Base-by-base conservation (phyloP, 306 rosid species). In the Acacia acuminata region DNA sequence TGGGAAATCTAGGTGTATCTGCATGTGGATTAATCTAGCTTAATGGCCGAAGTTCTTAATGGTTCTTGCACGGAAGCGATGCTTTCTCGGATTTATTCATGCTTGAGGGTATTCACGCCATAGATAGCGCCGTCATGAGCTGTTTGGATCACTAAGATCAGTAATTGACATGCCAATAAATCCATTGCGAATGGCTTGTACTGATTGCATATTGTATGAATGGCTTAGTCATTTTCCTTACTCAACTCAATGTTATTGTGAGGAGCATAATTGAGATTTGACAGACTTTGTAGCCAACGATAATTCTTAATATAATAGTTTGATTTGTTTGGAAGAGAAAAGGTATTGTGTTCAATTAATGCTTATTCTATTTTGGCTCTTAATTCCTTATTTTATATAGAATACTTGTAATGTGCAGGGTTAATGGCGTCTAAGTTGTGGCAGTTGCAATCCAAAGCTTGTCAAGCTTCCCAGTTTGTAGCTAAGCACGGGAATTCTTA, bases 371-470 rank as follows among this genome's bases (percentile, higher is more conserved):
- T 58, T 3, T 47, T 82, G 61, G 42, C 12, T 5, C 0, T 47
- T 75, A 61, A 45, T 22, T 85, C 8, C 0, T 47, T 79, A 61
- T 68, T 42, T 85, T 9, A 36, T 19, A 8, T 15, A 15, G 10
- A 34, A 14, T 38, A 10, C 32, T 10, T 40, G 30, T 69, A 69
- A 38, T 51, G 56, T 61, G 67, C 71, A 75, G 50, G 71, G 82
- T 85, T 65, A 76, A 94, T 94, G 95, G 98, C 97, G 4, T 79
- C 98, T 0, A 92, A 86, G 86, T 87, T 90, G 91, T 90, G 22
- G 36, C 93, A 86, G 77, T 83, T 95, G 91, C 92, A 90, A 78
- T 90, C 97, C 36, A 91, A 88, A 88, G 98, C 95, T 61, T 78
- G 86, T 82, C 97, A 93, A 84, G 97, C 97, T 1, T 86, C 98